Evolutionary conservation across 768 basidiomycete genomes (phyloP).

Genomic region (Tubosaeta sp.): DNA sequence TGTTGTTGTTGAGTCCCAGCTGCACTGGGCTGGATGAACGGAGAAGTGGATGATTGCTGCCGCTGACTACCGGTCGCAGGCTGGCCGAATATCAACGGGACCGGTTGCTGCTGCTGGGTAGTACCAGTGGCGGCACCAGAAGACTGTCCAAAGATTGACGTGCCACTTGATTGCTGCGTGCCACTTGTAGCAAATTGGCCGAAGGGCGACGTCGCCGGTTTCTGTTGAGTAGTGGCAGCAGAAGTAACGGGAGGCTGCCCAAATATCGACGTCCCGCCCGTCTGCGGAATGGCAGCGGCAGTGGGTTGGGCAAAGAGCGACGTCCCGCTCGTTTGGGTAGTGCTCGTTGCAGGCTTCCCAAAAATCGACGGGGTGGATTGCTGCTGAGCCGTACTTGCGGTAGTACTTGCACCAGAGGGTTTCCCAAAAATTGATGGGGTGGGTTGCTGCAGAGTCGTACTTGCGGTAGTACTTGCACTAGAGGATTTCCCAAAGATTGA

Average conservation of each 20-base stretch:
- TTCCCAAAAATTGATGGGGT: neutral
- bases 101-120: conserved; percentile 7
- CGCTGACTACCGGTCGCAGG: conserved; percentile 16
- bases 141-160: conserved; percentile 11
- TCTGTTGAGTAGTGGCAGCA: conserved; percentile 11
- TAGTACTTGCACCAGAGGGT: neutral
- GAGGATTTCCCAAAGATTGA: neutral
- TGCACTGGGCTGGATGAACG: conserved; percentile 14
- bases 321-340: conserved; percentile 3
- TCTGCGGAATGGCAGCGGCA: conserved; percentile 9
- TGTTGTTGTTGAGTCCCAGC: conserved; percentile 30
- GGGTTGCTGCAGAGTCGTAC: neutral
- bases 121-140: conserved; percentile 1
- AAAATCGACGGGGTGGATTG: neutral
- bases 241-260: conserved; percentile 1
- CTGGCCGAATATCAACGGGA: conserved; percentile 10
- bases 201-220: conserved; percentile 27
- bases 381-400: neutral
- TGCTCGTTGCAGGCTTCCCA: conserved; percentile 7
- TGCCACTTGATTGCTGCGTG: neutral
- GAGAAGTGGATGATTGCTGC: conserved; percentile 19
- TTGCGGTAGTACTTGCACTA: neutral
- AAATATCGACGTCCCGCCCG: neutral
- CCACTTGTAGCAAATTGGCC: conserved; percentile 3
- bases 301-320: neutral